Evolutionary conservation across 2,329 filamentous ascomycete species (phyloP), one percentile per base, ranked within the genome.

Genomic region (Colletotrichum cereale): DNA sequence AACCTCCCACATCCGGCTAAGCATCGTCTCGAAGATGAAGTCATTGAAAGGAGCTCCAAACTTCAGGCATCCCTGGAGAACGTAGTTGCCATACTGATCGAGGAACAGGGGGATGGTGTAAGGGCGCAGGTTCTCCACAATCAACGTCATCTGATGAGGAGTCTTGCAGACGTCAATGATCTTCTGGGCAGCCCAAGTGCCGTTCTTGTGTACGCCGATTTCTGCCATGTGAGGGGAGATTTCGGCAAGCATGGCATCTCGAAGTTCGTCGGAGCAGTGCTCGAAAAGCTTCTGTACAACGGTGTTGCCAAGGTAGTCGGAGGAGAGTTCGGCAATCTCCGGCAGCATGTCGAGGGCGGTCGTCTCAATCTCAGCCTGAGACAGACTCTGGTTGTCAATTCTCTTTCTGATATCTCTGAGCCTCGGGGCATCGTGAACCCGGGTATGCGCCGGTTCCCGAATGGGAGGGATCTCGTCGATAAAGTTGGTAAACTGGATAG

Each of bases 261-360:
- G 95, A 52, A 96, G 90, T 52, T 90, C 86, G 80, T 98, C 96
- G 0, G 94, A 96, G 84, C 96, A 98, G 83, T 94, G 94, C 81
- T 99, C 96, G 79, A 99, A 99, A 56, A 99, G 86, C 83, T 99
- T 99, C 84, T 99, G 96, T 24, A 99, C 96, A n/a, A 99, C 96
- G 0, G 96, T 99, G 84, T 99, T 99, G 76, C 96, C 96, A 40
- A 99, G 89, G 78, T 99, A 99, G 82, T 99, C 96, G 0, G 96
- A 97, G 2, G 96, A 89, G 31, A 99, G 86, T 82, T 99, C 96
- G 5, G 95, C 94, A 79, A 99, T 96, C 81, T 99, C 96, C 12
- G 96, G 94, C 21, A 99, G 89, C 96, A 99, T 99, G 73, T 94
- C 93, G 73, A 93, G 87, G 50, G 96, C 96, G 74, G 96, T 97